Evolutionary conservation across 176 grass and related monocot genomes (phyloP).

Genomic region (Pontederia crassipes): DNA sequence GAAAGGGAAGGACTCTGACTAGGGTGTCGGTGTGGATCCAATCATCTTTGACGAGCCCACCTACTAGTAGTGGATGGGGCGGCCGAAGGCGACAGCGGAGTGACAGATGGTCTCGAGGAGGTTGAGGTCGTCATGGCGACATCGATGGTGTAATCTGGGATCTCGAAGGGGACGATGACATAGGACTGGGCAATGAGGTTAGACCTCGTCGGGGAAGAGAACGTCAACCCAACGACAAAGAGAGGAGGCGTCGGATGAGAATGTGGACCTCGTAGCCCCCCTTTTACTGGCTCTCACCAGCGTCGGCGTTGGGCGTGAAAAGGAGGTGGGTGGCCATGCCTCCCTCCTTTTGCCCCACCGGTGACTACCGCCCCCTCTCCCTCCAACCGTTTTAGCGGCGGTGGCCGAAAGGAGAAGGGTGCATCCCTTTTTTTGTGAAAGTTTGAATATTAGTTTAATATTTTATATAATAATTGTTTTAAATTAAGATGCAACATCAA

Average conservation of each 20-base stretch:
- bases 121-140: constrained; percentile 76
- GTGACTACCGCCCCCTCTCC: too few relatives aligned
- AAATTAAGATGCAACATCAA: too few relatives aligned
- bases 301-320: too few relatives aligned
- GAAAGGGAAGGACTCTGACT: constrained; percentile 64
- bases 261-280: constrained; percentile 35
- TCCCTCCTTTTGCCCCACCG: too few relatives aligned
- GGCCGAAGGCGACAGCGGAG: constrained; percentile 36
- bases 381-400: too few relatives aligned
- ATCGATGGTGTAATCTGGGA: constrained; percentile 94
- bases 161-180: constrained; percentile 83
- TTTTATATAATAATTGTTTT: too few relatives aligned
- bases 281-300: too few relatives aligned
- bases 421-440: too few relatives aligned
- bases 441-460: too few relatives aligned
- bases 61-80: constrained; percentile 71
- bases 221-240: constrained; percentile 76
- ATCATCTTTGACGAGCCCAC: constrained; percentile 95
- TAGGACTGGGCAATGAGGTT: constrained; percentile 91
- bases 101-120: constrained; percentile 87
- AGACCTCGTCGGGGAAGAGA: constrained; percentile 90
- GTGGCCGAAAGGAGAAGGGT: too few relatives aligned
- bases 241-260: constrained; percentile 76
- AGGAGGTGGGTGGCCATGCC: too few relatives aligned
- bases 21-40: constrained; percentile 84